Base-by-base conservation (phyloP, 495 filamentous ascomycete genomes). In the Copromyces sp. region DNA sequence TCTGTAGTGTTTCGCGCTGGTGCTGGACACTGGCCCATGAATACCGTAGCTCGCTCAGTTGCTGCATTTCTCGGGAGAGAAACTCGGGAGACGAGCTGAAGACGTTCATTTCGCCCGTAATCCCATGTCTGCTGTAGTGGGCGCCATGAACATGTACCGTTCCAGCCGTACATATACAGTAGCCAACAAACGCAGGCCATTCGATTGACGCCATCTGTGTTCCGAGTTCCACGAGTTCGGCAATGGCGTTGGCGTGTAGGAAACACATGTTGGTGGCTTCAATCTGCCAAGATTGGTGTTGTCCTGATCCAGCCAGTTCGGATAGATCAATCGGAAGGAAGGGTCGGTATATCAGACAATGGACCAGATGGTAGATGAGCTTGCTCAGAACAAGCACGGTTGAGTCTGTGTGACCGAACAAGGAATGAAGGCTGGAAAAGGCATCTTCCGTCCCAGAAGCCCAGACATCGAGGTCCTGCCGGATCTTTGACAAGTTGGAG, bases 211-310 rank as follows among this genome's bases (percentile, higher is more conserved):
- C 84, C 37, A 83, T 83, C 76, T 86, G 86, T 68, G 89, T 88
- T 2, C 91, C 92, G 29, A 94, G 86, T 78, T 94, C 91, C 24
- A 94, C 91, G 1, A 96, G 83, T 74, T 95, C 93, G 6, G 91
- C 90, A 69, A 96, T 93, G 1, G 92, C 92, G 79, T 95, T 96
- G 9, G 93, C 92, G 75, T 96, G 93, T 17, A 92, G 85, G 79
- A 96, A 94, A 79, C 93, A 95, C 69, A 94, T 86, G 73, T 94
- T 93, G 1, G 92, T 94, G 0, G 92, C 91, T 76, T 94, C 92
- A 69, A 94, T 94, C 79, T 95, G 93, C 93, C 93, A 96, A 41
- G 91, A 93, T 78, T 94, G 92, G 74, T 96, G 92, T 76, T 95
- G 93, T 0, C 92, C 91, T 0, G 88, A 90, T 24, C 91, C 91